These are phyloP conservation scores for Acacia acuminata DNA, from an alignment of 306 rosid genomes.

Conservation along the genomic window DNA sequence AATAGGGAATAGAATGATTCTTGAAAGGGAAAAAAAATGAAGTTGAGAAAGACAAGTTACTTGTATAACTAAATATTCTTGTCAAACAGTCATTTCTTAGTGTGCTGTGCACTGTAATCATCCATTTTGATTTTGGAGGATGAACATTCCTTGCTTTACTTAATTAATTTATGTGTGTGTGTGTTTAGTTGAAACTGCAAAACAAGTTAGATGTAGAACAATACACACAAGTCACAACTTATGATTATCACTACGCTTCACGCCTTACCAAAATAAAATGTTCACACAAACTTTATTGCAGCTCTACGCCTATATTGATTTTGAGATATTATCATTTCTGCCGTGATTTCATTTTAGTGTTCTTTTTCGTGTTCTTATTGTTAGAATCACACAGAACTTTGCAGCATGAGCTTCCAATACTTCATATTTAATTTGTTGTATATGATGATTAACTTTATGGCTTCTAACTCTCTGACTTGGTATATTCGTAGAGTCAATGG, in stretches of 20 bases:
- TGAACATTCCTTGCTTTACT: neutral
- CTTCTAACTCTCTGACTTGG: neutral
- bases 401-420: neutral
- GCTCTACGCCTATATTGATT: neutral
- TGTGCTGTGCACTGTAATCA: neutral
- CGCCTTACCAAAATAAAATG: neutral
- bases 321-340: neutral
- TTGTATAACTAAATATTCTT: constrained; percentile 41
- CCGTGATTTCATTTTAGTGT: neutral
- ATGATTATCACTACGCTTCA: neutral
- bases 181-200: neutral
- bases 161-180: neutral
- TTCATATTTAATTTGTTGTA: neutral
- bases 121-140: neutral
- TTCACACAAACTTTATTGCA: neutral
- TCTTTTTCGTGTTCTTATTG: neutral
- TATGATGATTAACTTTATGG: neutral
- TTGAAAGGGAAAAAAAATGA: constrained; percentile 18
- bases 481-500: neutral
- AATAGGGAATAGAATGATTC: neutral
- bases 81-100: neutral
- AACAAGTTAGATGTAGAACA: neutral
- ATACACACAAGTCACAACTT: neutral
- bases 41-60: constrained; percentile 31
- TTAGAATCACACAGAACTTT: neutral